A percentile compares a stretch with the other conserved stretches of the same genome.
Conservation (phyloP, 208 protist genomes). For the Trypanosoma lewisi region DNA sequence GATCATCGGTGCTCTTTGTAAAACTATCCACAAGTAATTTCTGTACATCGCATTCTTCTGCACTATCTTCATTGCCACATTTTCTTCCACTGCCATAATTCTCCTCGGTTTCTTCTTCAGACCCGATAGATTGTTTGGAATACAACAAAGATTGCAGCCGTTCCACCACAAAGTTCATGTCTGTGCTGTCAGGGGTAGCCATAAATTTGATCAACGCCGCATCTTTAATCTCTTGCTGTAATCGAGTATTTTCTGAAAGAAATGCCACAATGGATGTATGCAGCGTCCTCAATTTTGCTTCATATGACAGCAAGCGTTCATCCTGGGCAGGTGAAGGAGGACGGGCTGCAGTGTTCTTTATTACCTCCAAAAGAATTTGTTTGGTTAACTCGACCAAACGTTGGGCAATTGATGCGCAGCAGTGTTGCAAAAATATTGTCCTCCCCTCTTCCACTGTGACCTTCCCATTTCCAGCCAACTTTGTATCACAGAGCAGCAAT, state of each 20-base stretch:
- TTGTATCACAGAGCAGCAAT: neutral
- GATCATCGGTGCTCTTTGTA: neutral
- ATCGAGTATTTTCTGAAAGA: conserved; percentile 43
- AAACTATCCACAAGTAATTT: conserved; percentile 11
- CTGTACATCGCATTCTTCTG: conserved; percentile 13
- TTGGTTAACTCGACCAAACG: conserved; percentile 5
- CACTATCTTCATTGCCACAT: conserved; percentile 1
- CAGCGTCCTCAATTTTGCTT: conserved; percentile 31
- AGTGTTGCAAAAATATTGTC: conserved; percentile 16
- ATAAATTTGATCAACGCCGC: conserved; percentile 14
- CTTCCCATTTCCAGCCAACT: neutral
- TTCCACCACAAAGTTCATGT: conserved; percentile 4
- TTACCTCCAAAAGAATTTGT: neutral
- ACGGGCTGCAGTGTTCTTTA: conserved; percentile 10
- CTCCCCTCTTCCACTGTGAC: conserved; percentile 21
- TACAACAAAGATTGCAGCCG: neutral
- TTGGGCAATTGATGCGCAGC: conserved; percentile 12
- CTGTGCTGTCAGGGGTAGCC: neutral
- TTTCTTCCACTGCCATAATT: neutral
- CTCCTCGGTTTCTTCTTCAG: conserved; percentile 1
- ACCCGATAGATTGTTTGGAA: neutral
- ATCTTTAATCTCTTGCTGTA: conserved; percentile 49
- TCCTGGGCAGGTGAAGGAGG: conserved; percentile 16
- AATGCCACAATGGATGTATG: conserved; percentile 40
- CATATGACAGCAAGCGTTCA: conserved; percentile 22